Base-by-base conservation (phyloP, 2,329 filamentous ascomycete genomes). In the Aspergillus persii region DNA sequence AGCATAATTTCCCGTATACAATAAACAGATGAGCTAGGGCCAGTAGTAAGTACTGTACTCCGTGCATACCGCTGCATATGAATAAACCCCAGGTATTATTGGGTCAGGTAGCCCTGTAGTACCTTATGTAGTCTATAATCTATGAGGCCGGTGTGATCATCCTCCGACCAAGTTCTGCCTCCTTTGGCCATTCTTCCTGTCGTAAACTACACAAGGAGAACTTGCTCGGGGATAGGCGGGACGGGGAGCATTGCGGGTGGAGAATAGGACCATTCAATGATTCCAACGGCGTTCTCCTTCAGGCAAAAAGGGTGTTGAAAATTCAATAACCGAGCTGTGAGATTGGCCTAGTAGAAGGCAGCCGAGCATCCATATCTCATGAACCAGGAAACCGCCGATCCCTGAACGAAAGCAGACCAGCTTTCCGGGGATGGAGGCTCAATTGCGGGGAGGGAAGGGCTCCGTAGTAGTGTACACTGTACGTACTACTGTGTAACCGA, bases 1-100 rank as follows among this genome's bases (percentile, higher is more conserved):
- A 64, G 58, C 46, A 60, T 61, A 61, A 55, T 61, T 66, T 46
- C 64, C 63, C 63, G 61, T 56, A 49, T 33, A 26, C 41, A 41
- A 41, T 23, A 23, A 23, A 23, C 7, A 15, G 36, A 41, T n/a
- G 12, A 15, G 8, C 36, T 41, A 12, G 36, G n/a, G 36, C 36
- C 4, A 41, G 36, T 36, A 11, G 9, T 36, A 23, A 23, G 18
- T 23, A 23, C 18, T 23, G 18, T 23, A 23, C 18, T 23, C 18
- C 18, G 30, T 8, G 8, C 30, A 31, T 31, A 41, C 3, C 36
- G 36, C n/a, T 41, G 12, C 36, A 41, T 41, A 15, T 41, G 36
- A 41, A 41, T 41, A 15, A 15, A 12, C 36, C 12, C 36, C 15
- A 41, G 18, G 18, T 23, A 23, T 23, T 23, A 41, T 41, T 5